Percentiles rank a stretch among this genome's conserved stretches.
These are phyloP conservation scores for Cynara cardunculus DNA, from an alignment of 129 eudicot genomes.

Conservation along the genomic window DNA sequence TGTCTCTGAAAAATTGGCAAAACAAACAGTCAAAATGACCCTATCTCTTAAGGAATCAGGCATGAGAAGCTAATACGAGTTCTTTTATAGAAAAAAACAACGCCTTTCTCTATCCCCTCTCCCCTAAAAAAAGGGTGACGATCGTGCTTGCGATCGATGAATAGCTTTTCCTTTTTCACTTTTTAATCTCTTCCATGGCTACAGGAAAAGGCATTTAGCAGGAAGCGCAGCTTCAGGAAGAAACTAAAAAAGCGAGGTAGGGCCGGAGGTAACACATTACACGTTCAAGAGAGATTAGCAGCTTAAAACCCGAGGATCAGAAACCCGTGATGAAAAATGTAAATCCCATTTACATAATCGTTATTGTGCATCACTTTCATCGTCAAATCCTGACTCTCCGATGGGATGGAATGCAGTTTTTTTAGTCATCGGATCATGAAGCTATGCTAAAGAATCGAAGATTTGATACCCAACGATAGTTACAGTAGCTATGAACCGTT, in stretches of 20 bases:
- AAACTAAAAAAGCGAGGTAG: slow-evolving; percentile 68
- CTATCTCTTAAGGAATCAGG: too few species aligned
- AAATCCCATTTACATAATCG: background rate
- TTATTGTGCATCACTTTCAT: background rate
- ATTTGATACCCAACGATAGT: background rate
- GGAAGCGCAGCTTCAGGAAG: slow-evolving; percentile 91
- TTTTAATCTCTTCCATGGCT: slow-evolving; percentile 10
- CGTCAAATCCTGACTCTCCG: background rate
- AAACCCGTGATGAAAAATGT: background rate
- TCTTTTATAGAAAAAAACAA: too few species aligned
- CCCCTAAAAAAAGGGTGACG: too few species aligned
- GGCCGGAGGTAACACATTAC: background rate
- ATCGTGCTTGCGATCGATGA: too few species aligned
- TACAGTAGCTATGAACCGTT: background rate
- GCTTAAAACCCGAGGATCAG: slow-evolving; percentile 9
- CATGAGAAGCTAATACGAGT: too few species aligned
- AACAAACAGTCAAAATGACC: too few species aligned
- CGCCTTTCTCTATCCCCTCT: too few species aligned
- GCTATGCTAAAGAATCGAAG: background rate
- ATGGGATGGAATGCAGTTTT: background rate
- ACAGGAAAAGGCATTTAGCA: slow-evolving; percentile 98
- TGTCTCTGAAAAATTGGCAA: too few species aligned
- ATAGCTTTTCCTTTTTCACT: background rate
- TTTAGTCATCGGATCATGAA: background rate
- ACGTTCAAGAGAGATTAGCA: slow-evolving; percentile 17